Evolutionary conservation across 164 flowering plant species (phyloP).

Genomic region (Amborella trichopoda): DNA sequence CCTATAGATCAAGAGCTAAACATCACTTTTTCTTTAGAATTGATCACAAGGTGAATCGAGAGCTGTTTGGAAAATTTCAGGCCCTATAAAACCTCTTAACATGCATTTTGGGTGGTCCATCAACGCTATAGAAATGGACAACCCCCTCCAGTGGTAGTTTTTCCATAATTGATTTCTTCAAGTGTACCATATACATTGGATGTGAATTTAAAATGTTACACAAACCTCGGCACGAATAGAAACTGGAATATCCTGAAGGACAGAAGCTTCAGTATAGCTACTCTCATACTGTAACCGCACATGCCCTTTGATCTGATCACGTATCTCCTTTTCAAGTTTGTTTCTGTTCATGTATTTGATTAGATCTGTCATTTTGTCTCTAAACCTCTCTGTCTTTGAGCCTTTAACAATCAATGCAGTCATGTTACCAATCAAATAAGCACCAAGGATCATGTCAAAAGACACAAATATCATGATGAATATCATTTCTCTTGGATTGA

Average conservation of each 20-base stretch:
- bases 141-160: no score
- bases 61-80: no score
- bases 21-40: no score
- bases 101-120: no score
- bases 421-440: constrained; percentile 82
- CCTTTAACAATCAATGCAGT: constrained; percentile 81
- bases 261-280: constrained; percentile 50
- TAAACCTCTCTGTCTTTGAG: constrained; percentile 62
- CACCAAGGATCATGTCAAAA: constrained; percentile 78
- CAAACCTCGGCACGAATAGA: constrained; percentile 63
- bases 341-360: constrained; percentile 67
- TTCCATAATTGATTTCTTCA: no score
- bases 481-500: constrained; percentile 74
- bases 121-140: no score
- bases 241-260: constrained; percentile 67
- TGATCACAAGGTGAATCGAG: no score
- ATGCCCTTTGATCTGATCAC: constrained; percentile 58
- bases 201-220: no score
- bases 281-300: constrained; percentile 61
- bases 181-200: no score
- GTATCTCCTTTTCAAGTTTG: constrained; percentile 38
- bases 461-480: constrained; percentile 72
- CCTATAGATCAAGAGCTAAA: no score
- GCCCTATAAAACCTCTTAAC: no score
- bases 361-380: constrained; percentile 73